Conservation (phyloP, 768 basidiomycete species). For the Hygrophorus russula region DNA sequence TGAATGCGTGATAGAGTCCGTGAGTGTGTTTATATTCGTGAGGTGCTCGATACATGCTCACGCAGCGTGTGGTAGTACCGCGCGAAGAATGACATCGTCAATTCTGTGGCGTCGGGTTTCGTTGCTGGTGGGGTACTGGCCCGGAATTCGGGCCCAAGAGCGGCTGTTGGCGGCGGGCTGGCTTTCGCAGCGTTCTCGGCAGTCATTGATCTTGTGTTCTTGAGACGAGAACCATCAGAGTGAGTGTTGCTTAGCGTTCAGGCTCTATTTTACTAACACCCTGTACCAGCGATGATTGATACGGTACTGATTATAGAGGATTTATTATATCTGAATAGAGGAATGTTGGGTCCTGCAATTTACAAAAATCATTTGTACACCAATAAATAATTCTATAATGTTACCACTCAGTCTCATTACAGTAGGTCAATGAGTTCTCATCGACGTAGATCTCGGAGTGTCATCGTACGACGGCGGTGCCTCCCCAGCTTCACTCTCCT, state of each 20-base stretch:
- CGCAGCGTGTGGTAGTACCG: constrained; percentile 54
- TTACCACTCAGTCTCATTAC: neutral
- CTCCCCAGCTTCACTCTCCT: constrained; percentile 74
- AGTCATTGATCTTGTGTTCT: constrained; percentile 71
- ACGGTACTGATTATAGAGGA: no score
- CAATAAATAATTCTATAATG: no score
- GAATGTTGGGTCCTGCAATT: no score
- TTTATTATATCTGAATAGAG: no score
- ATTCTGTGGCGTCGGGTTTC: constrained; percentile 82
- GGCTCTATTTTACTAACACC: neutral
- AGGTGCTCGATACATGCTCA: neutral
- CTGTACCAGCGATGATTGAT: no score
- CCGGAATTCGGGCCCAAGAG: constrained; percentile 77
- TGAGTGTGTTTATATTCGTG: constrained; percentile 29
- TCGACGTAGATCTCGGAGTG: constrained; percentile 2
- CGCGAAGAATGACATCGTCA: constrained; percentile 90
- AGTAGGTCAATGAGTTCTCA: neutral
- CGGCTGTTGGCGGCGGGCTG: constrained; percentile 76
- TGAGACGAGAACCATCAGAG: constrained; percentile 76
- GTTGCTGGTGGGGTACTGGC: constrained; percentile 83
- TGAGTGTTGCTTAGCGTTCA: constrained; percentile 23
- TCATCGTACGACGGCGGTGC: constrained; percentile 67
- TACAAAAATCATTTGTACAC: no score
- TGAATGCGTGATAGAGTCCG: constrained; percentile 92
- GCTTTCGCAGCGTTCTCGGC: constrained; percentile 92